phyloP scores from a whole-genome alignment of 2,329 filamentous ascomycete genomes.

The Ustulina deusta region DNA sequence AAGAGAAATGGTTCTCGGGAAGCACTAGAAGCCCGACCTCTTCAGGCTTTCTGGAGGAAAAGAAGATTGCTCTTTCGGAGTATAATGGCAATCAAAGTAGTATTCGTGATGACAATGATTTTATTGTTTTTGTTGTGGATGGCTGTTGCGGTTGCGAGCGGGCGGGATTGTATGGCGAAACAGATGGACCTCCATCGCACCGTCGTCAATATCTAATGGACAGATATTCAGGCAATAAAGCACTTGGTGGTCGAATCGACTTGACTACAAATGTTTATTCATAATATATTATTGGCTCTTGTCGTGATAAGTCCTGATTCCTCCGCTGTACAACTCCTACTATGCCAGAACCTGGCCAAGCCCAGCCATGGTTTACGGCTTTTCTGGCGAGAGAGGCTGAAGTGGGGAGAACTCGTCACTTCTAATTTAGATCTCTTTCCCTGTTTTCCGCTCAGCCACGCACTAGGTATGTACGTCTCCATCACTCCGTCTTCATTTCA shows the following conservation, averaged over 20 bases:
- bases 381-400: conserved; percentile 20
- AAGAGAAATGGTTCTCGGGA: conserved; percentile 6
- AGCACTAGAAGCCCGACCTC: conserved; percentile 8
- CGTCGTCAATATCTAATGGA: conserved; percentile 14
- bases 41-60: background rate
- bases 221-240: conserved; percentile 13
- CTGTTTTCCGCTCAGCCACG: conserved; percentile 34
- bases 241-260: background rate
- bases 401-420: conserved; percentile 34
- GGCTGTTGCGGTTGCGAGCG: conserved; percentile 1
- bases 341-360: background rate
- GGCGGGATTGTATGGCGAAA: conserved; percentile 9
- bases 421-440: conserved; percentile 30
- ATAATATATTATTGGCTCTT: background rate
- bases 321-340: background rate
- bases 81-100: conserved; percentile 16
- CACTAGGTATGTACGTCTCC: background rate
- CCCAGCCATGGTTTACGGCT: conserved; percentile 16
- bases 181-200: conserved; percentile 9
- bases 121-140: conserved; percentile 15
- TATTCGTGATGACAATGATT: conserved; percentile 11
- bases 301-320: background rate
- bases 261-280: background rate
- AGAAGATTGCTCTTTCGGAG: conserved; percentile 1
- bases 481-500: conserved; percentile 11